A percentile compares a stretch with the other conserved stretches of the same genome.
These are phyloP conservation scores for Curvularia spicifera DNA, from an alignment of 2,329 filamentous ascomycete species.

Conservation along the genomic window DNA sequence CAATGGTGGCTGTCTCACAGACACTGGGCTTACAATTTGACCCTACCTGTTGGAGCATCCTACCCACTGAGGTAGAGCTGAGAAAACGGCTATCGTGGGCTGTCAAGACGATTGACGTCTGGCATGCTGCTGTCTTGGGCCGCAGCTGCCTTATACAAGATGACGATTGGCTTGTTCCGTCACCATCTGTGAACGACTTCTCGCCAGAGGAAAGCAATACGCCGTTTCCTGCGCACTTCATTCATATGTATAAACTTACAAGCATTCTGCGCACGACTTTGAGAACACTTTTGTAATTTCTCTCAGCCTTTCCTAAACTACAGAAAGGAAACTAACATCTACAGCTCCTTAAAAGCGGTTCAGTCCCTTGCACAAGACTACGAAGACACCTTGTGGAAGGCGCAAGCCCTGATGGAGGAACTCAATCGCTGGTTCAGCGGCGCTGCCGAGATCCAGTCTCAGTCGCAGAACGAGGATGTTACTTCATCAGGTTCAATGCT, in stretches of 20 bases:
- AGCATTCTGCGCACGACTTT: background rate
- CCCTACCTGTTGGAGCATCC: background rate
- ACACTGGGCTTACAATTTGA: constrained; percentile 3
- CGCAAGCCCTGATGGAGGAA: constrained; percentile 4
- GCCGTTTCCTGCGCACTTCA: background rate
- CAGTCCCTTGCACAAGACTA: constrained; percentile 1
- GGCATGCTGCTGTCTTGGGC: constrained; percentile 5
- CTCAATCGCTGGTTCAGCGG: background rate
- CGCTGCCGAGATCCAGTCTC: background rate
- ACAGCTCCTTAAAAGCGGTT: background rate
- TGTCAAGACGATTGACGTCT: constrained; percentile 5
- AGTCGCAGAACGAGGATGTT: background rate
- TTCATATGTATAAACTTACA: constrained; percentile 3
- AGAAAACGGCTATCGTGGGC: constrained; percentile 2
- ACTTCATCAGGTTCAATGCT: background rate
- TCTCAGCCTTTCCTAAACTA: background rate
- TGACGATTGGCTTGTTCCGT: background rate
- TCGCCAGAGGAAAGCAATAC: background rate
- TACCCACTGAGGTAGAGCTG: background rate
- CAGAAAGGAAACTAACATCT: background rate
- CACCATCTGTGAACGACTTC: background rate
- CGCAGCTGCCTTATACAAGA: constrained; percentile 5
- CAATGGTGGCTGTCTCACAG: constrained; percentile 2
- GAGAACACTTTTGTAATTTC: constrained; percentile 3
- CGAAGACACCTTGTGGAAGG: background rate